A percentile compares a stretch with the other conserved stretches of the same genome.
phyloP scores from a whole-genome alignment of 2,329 filamentous ascomycete genomes.

The Tympanopsis confertula region DNA sequence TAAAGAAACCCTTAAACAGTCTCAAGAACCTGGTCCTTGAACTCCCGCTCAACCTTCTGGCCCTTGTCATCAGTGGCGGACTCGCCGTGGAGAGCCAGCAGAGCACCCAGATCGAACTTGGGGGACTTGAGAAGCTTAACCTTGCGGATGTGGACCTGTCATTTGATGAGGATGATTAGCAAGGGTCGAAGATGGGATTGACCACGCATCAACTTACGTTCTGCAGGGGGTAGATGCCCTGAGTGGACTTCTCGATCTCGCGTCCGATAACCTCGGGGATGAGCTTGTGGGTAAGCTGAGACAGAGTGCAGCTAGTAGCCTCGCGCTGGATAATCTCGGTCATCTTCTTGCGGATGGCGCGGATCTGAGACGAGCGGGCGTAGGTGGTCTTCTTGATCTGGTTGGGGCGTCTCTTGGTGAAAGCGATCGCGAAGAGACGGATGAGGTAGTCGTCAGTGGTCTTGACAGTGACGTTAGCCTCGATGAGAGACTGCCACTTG shows the following conservation, averaged over 20 bases:
- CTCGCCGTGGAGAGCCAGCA: conserved; percentile 96
- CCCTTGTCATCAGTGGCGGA: conserved; percentile 90
- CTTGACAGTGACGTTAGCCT: conserved; percentile 99
- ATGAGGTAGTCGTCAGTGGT: conserved; percentile 99
- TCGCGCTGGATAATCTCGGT: conserved; percentile 96
- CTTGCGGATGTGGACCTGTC: conserved; percentile 97
- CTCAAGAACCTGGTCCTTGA: conserved; percentile 95
- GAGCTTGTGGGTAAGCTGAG: conserved; percentile 95
- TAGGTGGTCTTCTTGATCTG: conserved; percentile 99
- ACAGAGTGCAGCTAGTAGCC: conserved; percentile 84
- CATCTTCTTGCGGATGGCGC: conserved; percentile 99
- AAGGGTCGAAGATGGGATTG: neutral
- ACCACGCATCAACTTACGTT: conserved; percentile 55
- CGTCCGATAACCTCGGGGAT: conserved; percentile 99
- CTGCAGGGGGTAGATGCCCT: conserved; percentile 99
- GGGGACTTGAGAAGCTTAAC: conserved; percentile 98
- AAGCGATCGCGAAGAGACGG: conserved; percentile 96
- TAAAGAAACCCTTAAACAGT: conserved; percentile 61
- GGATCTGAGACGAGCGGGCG: conserved; percentile 91
- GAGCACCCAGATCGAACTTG: conserved; percentile 96
- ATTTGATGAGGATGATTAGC: neutral
- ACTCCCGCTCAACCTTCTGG: conserved; percentile 97
- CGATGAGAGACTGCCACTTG: conserved; percentile 99
- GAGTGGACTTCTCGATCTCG: conserved; percentile 98
- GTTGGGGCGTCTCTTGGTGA: conserved; percentile 98